These are phyloP conservation scores for Fusarium transvaalense DNA, from an alignment of 2,329 filamentous ascomycete genomes.

Conservation along the genomic window DNA sequence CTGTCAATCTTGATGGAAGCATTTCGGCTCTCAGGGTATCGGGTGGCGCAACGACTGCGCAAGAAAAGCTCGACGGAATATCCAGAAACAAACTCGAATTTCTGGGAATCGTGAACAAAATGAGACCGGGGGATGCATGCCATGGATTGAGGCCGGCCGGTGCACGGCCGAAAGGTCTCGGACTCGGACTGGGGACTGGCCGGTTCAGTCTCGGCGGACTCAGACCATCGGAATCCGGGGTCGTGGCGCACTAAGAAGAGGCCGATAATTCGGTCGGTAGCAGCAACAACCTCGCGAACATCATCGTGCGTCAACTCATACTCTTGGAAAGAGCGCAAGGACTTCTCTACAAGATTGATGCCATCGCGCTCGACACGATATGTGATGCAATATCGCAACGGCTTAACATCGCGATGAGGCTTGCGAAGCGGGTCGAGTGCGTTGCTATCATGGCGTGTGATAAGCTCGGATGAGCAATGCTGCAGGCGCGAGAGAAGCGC, in stretches of 20 bases:
- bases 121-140: conserved; percentile 59
- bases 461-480: conserved; percentile 65
- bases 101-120: conserved; percentile 56
- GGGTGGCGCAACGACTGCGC: conserved; percentile 56
- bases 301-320: conserved; percentile 58
- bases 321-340: conserved; percentile 64
- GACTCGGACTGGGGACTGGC: conserved; percentile 52
- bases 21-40: conserved; percentile 55
- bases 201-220: conserved; percentile 56
- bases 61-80: conserved; percentile 63
- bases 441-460: conserved; percentile 64
- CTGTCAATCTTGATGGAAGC: conserved; percentile 59
- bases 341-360: conserved; percentile 58
- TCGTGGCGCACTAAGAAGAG: conserved; percentile 65
- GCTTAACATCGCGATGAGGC: conserved; percentile 56
- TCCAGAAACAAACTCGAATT: conserved; percentile 57
- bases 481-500: conserved; percentile 64
- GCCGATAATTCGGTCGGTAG: conserved; percentile 64
- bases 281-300: conserved; percentile 61
- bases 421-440: conserved; percentile 58
- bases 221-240: conserved; percentile 62
- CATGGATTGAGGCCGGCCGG: conserved; percentile 59
- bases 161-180: conserved; percentile 57
- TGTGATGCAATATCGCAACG: conserved; percentile 62
- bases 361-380: conserved; percentile 60